These are phyloP conservation scores for Byssoonygena ceratinophila DNA, from an alignment of 2,329 filamentous ascomycete species.

Conservation along the genomic window DNA sequence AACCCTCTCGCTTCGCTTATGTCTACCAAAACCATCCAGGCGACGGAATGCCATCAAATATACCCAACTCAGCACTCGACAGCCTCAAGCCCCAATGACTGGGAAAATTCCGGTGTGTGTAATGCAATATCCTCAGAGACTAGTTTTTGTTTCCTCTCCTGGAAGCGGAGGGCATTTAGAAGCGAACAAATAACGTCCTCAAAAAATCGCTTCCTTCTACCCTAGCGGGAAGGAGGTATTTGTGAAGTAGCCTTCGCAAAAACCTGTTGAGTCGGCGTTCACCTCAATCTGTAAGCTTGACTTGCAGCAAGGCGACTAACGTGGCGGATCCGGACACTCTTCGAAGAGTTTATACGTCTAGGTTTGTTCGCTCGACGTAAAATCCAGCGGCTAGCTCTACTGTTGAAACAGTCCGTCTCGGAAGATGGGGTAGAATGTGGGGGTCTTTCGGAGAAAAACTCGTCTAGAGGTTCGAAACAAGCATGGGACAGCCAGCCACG, in stretches of 20 bases:
- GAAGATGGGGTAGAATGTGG: constrained; percentile 32
- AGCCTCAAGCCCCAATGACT: constrained; percentile 11
- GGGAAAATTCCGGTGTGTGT: constrained; percentile 56
- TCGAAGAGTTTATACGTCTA: constrained; percentile 31
- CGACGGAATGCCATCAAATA: constrained; percentile 4
- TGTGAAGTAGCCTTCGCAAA: constrained; percentile 20
- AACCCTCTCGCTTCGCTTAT: not conserved
- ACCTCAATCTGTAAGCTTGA: constrained; percentile 40
- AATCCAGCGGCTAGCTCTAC: constrained; percentile 37
- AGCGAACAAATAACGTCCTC: constrained; percentile 89
- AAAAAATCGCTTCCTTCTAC: constrained; percentile 67
- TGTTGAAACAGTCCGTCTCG: constrained; percentile 12
- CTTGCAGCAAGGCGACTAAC: constrained; percentile 54
- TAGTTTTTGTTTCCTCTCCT: constrained; percentile 88
- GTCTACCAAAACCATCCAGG: constrained; percentile 1
- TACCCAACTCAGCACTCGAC: constrained; percentile 22
- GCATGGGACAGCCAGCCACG: constrained; percentile 36
- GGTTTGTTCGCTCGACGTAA: constrained; percentile 45
- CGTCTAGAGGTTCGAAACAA: constrained; percentile 38
- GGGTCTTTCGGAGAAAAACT: constrained; percentile 25
- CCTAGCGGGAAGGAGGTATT: constrained; percentile 26
- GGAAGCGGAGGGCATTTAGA: constrained; percentile 41
- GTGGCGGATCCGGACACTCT: constrained; percentile 50
- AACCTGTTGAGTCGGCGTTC: constrained; percentile 44
- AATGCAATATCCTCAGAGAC: constrained; percentile 76